Evolutionary conservation across 768 basidiomycete species (phyloP), one percentile per base, ranked within the genome.

Genomic region (Pleurotus salmoneostramineus): DNA sequence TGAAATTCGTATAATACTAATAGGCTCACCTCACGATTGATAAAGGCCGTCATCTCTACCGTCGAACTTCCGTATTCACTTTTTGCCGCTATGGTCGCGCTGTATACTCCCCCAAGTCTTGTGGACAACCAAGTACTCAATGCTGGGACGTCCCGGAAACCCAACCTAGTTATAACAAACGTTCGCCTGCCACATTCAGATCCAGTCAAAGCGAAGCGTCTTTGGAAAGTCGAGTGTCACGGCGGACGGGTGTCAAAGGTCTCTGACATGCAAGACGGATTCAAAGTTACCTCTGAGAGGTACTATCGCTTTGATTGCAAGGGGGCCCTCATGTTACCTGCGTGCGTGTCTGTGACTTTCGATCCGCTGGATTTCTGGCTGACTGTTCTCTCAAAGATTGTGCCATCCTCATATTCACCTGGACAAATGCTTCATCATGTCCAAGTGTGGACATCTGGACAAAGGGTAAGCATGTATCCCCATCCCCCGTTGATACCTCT

Each of bases 391-490:
- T 32, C 47, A 37, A 58, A 72, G 70, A 61, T 62, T 86, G 51
- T 85, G 83, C 66, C 84, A 85, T 68, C 77, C 82, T 15, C 84
- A 87, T 63, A 80, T 88, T 62, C 85, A 85, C 68, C 75, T 87
- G 34, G 85, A 87, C 73, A 85, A 88, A 69, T 86, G 83, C 69
- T 85, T 85, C 66, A 80, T 88, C 50, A 71, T 88, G 56, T 80
- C 79, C 61, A 69, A 77, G 67, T 84, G 83, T 60, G 77, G 75
- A 52, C 69, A 75, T 17, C 75, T 86, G 44, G 63, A 74, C 21
- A 76, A 75, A 46, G 83, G 85, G 84, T 85, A 69, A 55, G 77
- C 63, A 32, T n/a, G 44, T 21, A 56, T 48, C 50, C 10, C 32
- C 36, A 47, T 44, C 58, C 21, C 52, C 45, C 33, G n/a, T 45